phyloP scores from a whole-genome alignment of 176 grass and related monocot species.

The Themeda triandra region DNA sequence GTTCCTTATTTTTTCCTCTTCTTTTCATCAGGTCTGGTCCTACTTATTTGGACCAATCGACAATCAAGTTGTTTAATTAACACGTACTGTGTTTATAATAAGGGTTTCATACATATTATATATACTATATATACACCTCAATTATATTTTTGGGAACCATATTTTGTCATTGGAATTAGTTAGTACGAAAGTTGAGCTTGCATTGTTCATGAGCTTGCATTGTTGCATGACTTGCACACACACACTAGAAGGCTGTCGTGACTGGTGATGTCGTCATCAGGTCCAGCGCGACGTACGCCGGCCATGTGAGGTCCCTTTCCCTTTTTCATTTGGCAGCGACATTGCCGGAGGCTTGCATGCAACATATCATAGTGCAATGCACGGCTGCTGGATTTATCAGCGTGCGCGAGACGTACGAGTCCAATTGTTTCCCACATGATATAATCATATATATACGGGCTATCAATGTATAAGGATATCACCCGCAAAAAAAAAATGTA shows the following conservation, averaged over 20 bases:
- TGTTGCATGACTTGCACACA: too few relatives aligned
- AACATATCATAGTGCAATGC: not conserved
- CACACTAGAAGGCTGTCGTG: too few relatives aligned
- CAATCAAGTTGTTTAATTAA: constrained; percentile 30
- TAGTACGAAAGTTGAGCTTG: not conserved
- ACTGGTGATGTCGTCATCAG: not conserved
- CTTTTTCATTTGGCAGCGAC: not conserved
- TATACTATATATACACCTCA: not conserved
- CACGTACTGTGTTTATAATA: constrained; percentile 43
- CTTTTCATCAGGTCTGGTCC: not conserved
- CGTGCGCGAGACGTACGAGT: too few relatives aligned
- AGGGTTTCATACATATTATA: not conserved
- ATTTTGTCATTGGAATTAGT: not conserved
- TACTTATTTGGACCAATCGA: constrained; percentile 13
- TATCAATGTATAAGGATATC: too few relatives aligned
- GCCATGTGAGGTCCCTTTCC: not conserved
- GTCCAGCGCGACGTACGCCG: not conserved
- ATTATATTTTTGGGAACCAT: not conserved
- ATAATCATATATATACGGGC: not conserved
- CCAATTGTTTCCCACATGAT: not conserved
- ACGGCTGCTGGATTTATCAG: too few relatives aligned
- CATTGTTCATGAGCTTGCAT: not conserved
- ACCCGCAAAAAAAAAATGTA: too few relatives aligned
- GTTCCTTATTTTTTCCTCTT: not conserved
- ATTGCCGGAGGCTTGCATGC: not conserved